Base-by-base conservation (phyloP, 2,329 filamentous ascomycete genomes). In the Penicillium rolfsii region DNA sequence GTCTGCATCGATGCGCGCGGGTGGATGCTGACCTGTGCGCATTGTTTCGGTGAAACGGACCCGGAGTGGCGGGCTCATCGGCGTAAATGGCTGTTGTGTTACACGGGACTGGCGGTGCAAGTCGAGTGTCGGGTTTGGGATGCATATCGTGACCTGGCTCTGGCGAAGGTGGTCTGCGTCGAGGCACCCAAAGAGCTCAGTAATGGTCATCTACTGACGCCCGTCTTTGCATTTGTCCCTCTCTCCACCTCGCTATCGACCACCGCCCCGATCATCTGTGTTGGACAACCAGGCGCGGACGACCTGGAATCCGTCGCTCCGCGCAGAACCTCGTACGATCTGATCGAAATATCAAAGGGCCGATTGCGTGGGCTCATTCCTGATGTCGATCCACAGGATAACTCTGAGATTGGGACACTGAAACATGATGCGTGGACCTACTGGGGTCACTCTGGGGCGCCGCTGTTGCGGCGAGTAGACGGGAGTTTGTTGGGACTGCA, bases 391-490 rank as follows among this genome's bases (percentile, higher is more conserved):
- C 69, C 74, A 2, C 79, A 84, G 56, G 80, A 85, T 61, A 84
- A 84, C 63, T 76, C 75, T 1, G 80, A 83, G 26, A 85, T 85
- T 56, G 83, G 83, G 1, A 78, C 78, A 0, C 64, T 85, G 64
- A 81, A 77, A 76, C 83, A 85, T 67, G 79, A 81, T 65, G 82
- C 81, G 59, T 85, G 83, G 83, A 85, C 83, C 1, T 85, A 85
- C 68, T 85, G 83, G 84, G 83, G 83, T 1, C 82, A 85, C 67
- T 83, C 79, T 24, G 82, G 83, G 3, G 83, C 82, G 5, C 82
- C 81, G 1, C 68, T 85, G 16, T 62, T 84, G n/a, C 68, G 77
- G 16, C 56, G 61, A 33, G 67, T 61, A n/a, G 73, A 71, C 12
- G 80, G 80, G 0, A 65, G 28, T 9, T 65, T 85, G 57, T 70